Evolutionary conservation across 2,329 filamentous ascomycete species (phyloP), one percentile per base, ranked within the genome.

Genomic region (Aureobasidium sp.): DNA sequence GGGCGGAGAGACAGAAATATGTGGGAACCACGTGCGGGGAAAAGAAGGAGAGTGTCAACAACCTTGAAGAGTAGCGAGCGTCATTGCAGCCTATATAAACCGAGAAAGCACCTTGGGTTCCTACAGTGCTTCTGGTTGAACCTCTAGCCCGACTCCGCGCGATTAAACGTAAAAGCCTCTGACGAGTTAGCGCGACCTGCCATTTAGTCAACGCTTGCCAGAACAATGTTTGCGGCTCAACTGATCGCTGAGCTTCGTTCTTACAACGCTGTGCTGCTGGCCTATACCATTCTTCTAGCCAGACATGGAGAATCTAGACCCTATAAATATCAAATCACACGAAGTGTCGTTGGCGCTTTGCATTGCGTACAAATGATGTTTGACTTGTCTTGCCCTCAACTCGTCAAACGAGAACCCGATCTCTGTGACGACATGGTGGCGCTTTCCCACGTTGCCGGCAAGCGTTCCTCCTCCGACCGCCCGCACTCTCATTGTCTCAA

Each of bases 111-210:
- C 57, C 46, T 58, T 58, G 55, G 39, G 37, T 34, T 41, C 29
- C 23, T 46, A 36, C 5, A 5, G 13, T 34, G 46, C 44, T 23
- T 60, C 44, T 50, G 42, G 57, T 60, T 60, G 57, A 60, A 51
- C 42, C 20, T 20, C 20, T 42, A 51, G 46, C 46, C 57, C 46
- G 36, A 34, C 46, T 60, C 46, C 57, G 46, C 57, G 57, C 57
- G 46, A 60, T 60, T 51, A 60, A 60, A 51, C 46, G 44, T 34
- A 60, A 57, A 60, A 60, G 57, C 57, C 46, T 60, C 46, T 60
- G 57, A 60, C 46, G 57, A 47, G n/a, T 58, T 58, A 58, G 55
- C 55, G 55, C 42, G 42, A 42, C 13, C n/a, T 34, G 3, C 53
- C 15, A 32, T 36, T 12, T 46, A 39, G 53, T 57, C 53, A 57